These are phyloP conservation scores for Rhizophora apiculata DNA, from an alignment of 345 rosid species.

Conservation along the genomic window DNA sequence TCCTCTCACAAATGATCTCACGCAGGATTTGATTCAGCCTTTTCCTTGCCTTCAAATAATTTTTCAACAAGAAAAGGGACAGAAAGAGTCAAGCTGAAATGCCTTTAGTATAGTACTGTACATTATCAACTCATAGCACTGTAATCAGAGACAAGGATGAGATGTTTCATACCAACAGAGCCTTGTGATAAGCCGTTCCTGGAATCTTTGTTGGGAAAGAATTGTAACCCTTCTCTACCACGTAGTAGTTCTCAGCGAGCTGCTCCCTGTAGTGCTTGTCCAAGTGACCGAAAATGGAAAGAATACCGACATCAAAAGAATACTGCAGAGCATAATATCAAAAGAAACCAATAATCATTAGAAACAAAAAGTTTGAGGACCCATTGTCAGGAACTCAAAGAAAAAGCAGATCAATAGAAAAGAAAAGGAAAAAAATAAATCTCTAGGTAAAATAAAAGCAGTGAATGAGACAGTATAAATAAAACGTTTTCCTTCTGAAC, in stretches of 20 bases:
- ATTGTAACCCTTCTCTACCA: slow-evolving; percentile 82
- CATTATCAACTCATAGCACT: no score
- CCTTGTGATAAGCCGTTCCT: slow-evolving; percentile 65
- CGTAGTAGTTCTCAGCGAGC: slow-evolving; percentile 53
- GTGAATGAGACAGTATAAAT: background rate
- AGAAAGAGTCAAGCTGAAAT: background rate
- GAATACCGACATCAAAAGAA: slow-evolving; percentile 72
- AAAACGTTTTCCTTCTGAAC: no score
- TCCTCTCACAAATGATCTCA: slow-evolving; percentile 56
- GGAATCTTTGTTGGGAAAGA: slow-evolving; percentile 68
- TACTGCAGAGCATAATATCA: slow-evolving; percentile 35
- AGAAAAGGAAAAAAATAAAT: background rate
- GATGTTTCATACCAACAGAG: slow-evolving; percentile 49
- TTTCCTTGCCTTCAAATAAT: slow-evolving; percentile 60
- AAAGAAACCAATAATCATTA: background rate
- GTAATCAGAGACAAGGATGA: no score
- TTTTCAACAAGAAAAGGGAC: background rate
- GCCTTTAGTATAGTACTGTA: no score
- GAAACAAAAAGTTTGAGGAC: background rate
- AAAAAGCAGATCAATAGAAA: slow-evolving; percentile 10
- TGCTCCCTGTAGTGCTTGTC: slow-evolving; percentile 44
- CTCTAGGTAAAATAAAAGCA: slow-evolving; percentile 3
- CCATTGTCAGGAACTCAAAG: slow-evolving; percentile 5
- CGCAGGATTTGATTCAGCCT: slow-evolving; percentile 47
- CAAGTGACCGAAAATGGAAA: slow-evolving; percentile 65